Evolutionary conservation across 75 land plant genomes (phyloP).

Genomic region (Chamaecyparis obtusa): DNA sequence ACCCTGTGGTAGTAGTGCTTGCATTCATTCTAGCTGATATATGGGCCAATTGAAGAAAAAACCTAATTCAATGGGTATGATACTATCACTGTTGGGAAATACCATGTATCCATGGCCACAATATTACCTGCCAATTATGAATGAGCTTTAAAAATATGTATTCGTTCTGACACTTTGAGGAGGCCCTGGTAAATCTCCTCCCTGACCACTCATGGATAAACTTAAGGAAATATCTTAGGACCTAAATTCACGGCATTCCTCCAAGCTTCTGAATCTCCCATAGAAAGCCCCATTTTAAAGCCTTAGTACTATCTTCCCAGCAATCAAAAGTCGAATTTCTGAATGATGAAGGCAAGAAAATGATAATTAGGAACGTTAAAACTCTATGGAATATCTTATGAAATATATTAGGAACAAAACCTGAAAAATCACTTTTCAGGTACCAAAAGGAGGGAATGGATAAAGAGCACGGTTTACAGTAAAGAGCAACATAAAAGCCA

Average conservation of each 20-base stretch:
- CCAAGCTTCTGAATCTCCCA: no score
- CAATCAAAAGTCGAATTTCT: background rate
- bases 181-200: no score
- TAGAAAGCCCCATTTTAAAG: no score
- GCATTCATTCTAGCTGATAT: background rate
- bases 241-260: no score
- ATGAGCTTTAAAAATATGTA: background rate
- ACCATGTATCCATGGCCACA: background rate
- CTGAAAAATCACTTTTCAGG: background rate
- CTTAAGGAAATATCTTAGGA: no score
- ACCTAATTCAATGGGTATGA: background rate
- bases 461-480: no score
- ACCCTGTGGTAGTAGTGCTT: background rate
- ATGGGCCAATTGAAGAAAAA: background rate
- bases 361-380: background rate
- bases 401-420: background rate
- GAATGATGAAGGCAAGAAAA: background rate
- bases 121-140: background rate
- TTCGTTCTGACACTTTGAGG: no score
- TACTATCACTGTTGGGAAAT: background rate
- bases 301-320: no score
- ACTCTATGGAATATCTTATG: background rate
- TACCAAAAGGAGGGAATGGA: background rate
- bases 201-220: no score
- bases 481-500: no score